Evolutionary conservation across 2,329 filamentous ascomycete species (phyloP).

Genomic region (Cordyceps sp.): DNA sequence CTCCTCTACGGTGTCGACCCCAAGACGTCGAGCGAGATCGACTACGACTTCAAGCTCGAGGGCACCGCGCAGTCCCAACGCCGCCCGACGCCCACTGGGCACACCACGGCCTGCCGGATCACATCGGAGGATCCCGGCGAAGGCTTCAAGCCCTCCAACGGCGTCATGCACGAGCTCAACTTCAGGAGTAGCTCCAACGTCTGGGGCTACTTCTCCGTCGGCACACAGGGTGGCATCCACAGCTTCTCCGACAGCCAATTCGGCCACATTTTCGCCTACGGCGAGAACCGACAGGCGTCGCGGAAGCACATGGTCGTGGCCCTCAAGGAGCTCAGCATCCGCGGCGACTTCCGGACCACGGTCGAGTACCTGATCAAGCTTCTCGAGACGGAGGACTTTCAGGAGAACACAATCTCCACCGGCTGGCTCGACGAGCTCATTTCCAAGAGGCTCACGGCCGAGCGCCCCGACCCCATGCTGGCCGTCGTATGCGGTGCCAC

Average conservation of each 20-base stretch:
- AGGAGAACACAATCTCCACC: conserved; percentile 97
- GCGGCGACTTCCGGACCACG: conserved; percentile 96
- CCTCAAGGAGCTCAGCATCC: conserved; percentile 96
- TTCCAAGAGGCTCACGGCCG: conserved; percentile 90
- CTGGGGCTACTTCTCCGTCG: conserved; percentile 99
- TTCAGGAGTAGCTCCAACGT: conserved; percentile 98
- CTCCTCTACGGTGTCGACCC: conserved; percentile 92
- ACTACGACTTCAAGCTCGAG: conserved; percentile 88
- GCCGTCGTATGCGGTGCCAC: conserved; percentile 93
- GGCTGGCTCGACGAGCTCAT: conserved; percentile 98
- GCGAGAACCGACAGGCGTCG: conserved; percentile 90
- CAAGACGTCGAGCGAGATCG: conserved; percentile 70
- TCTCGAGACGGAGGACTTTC: conserved; percentile 92
- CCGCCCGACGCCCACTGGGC: conserved; percentile 81
- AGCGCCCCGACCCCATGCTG: conserved; percentile 82
- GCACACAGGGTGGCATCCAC: conserved; percentile 91
- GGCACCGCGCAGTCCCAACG: conserved; percentile 73
- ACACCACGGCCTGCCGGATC: conserved; percentile 97
- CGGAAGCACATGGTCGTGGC: conserved; percentile 99
- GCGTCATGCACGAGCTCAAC: conserved; percentile 98
- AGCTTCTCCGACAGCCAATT: conserved; percentile 99
- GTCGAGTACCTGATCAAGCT: conserved; percentile 99
- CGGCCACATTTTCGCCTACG: conserved; percentile 97
- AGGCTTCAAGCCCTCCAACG: conserved; percentile 98
- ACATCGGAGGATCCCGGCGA: conserved; percentile 97